Evolutionary conservation across 2,329 filamentous ascomycete species (phyloP), one percentile per base, ranked within the genome.

Genomic region (Colletotrichum paranaense): DNA sequence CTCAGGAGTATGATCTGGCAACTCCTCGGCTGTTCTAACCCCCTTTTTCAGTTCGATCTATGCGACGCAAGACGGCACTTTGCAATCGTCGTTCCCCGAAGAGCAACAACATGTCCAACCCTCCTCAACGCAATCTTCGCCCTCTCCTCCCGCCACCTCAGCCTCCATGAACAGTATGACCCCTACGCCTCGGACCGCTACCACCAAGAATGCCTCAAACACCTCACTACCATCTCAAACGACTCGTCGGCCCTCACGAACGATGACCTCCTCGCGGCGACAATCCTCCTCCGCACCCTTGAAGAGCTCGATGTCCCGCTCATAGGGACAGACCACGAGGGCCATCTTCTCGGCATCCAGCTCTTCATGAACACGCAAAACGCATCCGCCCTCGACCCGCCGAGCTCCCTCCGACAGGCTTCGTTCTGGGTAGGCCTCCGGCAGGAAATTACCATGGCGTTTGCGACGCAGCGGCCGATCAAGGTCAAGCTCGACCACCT

Each of bases 391-490:
- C 16, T 42, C 38, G 78, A 84, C 77, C 78, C 87, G 79, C 81
- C 76, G 60, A 87, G 78, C 59, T 82, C 79, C 57, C 78, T 88
- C 4, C 85, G 86, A 49, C 87, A 88, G 3, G 88, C 88, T 0
- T 87, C 88, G 1, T 91, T 89, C 81, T 91, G 81, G 86, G 85
- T 90, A 28, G 89, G 88, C 0, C 81, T 91, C 14, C 84, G 89
- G 11, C 89, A 91, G 76, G 89, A 91, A 75, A 89, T 91, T 42
- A 90, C 89, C 74, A 87, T 86, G 64, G 88, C 89, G 0, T 85
- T 88, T 56, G 85, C 86, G 52, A 86, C 84, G 62, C 83, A 86
- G 72, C 79, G 84, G 65, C 81, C 83, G 0, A 83, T 88, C 32
- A 83, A 85, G 26, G 84, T 89, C 5, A 86, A 84, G 16, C 82